Conservation (phyloP, 805 yeast genomes). For the Lipomyces chichibuensis region DNA sequence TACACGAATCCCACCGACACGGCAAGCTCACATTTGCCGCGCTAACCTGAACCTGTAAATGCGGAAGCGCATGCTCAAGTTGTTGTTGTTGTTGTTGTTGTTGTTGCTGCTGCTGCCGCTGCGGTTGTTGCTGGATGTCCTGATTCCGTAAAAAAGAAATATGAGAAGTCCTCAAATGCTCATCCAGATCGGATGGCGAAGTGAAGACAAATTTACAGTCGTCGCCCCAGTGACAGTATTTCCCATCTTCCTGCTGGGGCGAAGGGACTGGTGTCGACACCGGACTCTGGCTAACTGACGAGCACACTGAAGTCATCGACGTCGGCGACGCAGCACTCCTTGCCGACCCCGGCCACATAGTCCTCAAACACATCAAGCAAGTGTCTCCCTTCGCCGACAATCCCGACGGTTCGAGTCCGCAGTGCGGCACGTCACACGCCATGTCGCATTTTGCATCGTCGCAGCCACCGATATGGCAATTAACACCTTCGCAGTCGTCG, state of each 20-base stretch:
- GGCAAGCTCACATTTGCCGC: slow-evolving; percentile 7
- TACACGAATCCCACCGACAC: slow-evolving; percentile 50
- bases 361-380: not conserved
- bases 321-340: not conserved
- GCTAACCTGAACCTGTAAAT: not conserved
- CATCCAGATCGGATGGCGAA: slow-evolving; percentile 31
- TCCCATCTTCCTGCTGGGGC: not conserved
- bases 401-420: slow-evolving; percentile 2
- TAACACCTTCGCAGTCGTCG: not conserved
- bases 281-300: not conserved
- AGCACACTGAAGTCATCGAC: not conserved
- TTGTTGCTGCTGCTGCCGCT: slow-evolving; percentile 4
- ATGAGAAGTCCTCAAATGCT: slow-evolving; percentile 32
- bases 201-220: slow-evolving; percentile 34
- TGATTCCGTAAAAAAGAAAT: slow-evolving; percentile 23
- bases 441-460: slow-evolving; percentile 18
- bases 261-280: not conserved
- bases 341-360: not conserved
- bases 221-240: slow-evolving; percentile 36
- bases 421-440: slow-evolving; percentile 10
- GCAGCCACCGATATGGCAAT: slow-evolving; percentile 9
- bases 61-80: not conserved
- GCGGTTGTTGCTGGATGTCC: not conserved
- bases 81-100: slow-evolving; percentile 9
- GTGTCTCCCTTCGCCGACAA: not conserved